Evolutionary conservation across 2,329 filamentous ascomycete species (phyloP).

Genomic region (Aspergillus oerlinghausenensis): DNA sequence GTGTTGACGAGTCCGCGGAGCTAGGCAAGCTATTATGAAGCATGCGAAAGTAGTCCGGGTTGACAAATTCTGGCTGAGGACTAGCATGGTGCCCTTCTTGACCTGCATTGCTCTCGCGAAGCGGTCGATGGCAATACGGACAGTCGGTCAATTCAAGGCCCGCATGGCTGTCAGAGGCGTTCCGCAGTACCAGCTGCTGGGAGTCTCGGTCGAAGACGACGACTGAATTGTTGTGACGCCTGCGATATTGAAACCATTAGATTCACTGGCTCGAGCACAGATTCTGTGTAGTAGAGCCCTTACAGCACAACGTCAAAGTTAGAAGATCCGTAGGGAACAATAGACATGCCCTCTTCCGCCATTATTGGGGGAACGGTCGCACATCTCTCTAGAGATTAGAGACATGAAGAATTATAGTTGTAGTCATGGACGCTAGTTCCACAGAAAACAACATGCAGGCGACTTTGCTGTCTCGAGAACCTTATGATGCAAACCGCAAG

Average conservation of each 20-base stretch:
- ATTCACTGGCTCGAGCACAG: neutral
- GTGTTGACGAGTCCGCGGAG: constrained; percentile 41
- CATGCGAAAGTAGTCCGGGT: constrained; percentile 94
- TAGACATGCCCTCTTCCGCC: constrained; percentile 39
- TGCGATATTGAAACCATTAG: constrained; percentile 37
- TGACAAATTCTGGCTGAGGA: constrained; percentile 64
- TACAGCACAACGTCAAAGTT: constrained; percentile 45
- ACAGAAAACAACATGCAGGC: neutral
- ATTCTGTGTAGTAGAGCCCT: constrained; percentile 14
- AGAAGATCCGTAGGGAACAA: constrained; percentile 39
- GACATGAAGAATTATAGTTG: constrained; percentile 3
- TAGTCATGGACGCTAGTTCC: neutral
- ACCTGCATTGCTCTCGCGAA: constrained; percentile 47
- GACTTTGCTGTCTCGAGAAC: neutral
- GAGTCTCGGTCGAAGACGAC: constrained; percentile 86
- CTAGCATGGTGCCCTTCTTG: constrained; percentile 28
- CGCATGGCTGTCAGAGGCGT: constrained; percentile 45
- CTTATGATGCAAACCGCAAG: neutral
- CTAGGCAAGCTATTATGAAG: constrained; percentile 59
- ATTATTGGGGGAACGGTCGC: constrained; percentile 20
- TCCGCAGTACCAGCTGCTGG: constrained; percentile 76
- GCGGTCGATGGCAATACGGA: constrained; percentile 82
- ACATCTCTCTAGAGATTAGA: constrained; percentile 11
- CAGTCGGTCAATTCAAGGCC: constrained; percentile 65
- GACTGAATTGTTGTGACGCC: constrained; percentile 86